Base-by-base conservation (phyloP, 805 yeast species). In the Torulaspora indica region DNA sequence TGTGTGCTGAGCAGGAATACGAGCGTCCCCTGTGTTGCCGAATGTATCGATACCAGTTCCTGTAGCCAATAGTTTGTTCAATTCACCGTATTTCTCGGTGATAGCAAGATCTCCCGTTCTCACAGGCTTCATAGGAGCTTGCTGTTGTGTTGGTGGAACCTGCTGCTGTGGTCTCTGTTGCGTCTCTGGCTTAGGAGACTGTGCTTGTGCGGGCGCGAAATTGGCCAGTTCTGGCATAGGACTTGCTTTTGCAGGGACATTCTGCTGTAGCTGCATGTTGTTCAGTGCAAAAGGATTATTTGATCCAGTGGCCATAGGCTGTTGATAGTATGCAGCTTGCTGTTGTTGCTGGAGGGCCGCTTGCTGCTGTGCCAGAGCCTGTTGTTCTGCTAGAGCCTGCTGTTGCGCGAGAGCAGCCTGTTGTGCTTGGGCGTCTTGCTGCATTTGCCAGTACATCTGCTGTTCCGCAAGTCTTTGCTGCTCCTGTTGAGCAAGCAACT, bases 31-130 rank as follows among this genome's bases (percentile, higher is more conserved):
- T 3, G 62, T 61, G 43, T 63, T 66, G 53, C 71, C 69, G 64
- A 86, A 93, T 0, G 97, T 90, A 68, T 90, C 98, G 45, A 88
- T 72, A 25, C 96, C 97, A 0, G 95, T 86, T 23, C 96, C 97
- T 35, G 79, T 77, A 9, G 93, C 87, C 52, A 91, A 71, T 43
- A 90, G 72, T 42, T 77, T 75, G 68, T 89, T 89, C 59, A 91
- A 75, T 48, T 85, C 90, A 49, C 88, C 71, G 73, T 77, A 67
- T 58, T 76, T 72, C 35, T 77, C 78, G 48, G 78, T 75, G 57
- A 79, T 74, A 46, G 67, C 70, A 56, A 76, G 77, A 22, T 76
- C 71, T 12, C 82, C 82, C 1, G 82, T 76, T 40, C 72, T 65
- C 3, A 72, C 70, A 52, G 68, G 76, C 22, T 61, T 64, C 36